Conservation (phyloP, 495 filamentous ascomycete species). For the Talaromyces borbonicus region DNA sequence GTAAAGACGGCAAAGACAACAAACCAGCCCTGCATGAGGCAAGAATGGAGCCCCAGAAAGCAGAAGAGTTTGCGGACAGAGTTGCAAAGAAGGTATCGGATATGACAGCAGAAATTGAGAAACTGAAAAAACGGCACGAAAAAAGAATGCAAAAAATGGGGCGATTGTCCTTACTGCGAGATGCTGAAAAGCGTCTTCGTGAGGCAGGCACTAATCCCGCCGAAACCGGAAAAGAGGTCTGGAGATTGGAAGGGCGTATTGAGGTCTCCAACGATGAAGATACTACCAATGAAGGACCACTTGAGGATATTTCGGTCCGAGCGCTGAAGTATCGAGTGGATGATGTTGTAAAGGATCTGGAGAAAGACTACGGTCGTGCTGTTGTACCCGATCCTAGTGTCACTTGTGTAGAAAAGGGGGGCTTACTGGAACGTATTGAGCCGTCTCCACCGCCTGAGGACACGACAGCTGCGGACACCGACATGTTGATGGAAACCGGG, state of each 20-base stretch:
- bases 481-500: conserved; percentile 58
- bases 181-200: conserved; percentile 49
- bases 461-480: conserved; percentile 44
- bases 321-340: conserved; percentile 46
- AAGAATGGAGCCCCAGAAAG: conserved; percentile 54
- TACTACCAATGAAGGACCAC: conserved; percentile 21
- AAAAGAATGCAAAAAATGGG: conserved; percentile 64
- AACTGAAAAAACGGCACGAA: conserved; percentile 68
- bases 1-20: conserved; percentile 24
- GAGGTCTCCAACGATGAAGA: conserved; percentile 42
- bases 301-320: conserved; percentile 25
- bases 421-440: conserved; percentile 52
- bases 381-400: conserved; percentile 51
- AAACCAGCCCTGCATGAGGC: conserved; percentile 43
- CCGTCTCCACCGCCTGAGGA: conserved; percentile 27
- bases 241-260: conserved; percentile 53
- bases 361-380: conserved; percentile 43
- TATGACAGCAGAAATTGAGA: conserved; percentile 67
- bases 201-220: conserved; percentile 40
- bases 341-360: conserved; percentile 49
- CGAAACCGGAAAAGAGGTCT: conserved; percentile 45
- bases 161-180: conserved; percentile 50
- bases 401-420: conserved; percentile 60
- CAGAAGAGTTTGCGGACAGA: conserved; percentile 67
- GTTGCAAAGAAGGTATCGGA: conserved; percentile 54